Base-by-base conservation (phyloP, 805 yeast genomes). In the Candida gorgasii region DNA sequence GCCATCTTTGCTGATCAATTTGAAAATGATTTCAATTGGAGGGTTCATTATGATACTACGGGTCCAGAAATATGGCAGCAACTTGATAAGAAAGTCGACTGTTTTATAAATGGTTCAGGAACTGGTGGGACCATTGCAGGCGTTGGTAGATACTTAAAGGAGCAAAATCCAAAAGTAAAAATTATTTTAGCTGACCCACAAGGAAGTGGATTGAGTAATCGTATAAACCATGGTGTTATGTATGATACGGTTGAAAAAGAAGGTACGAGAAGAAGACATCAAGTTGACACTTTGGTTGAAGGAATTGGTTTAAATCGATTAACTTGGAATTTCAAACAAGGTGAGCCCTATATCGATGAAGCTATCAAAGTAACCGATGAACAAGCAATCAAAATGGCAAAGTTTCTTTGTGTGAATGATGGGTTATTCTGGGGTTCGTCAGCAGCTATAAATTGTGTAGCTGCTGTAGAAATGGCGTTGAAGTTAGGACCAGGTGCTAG, bases 91-190 rank as follows among this genome's bases (percentile, higher is more conserved):
- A 49, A 67, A 1, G 54, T 92, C 7, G 95, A 89, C 58, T 82
- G 73, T 37, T 89, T 92, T 59, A 81, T 93, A 31, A 78, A 92
- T 2, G 98, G 98, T 0, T 86, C 96, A 24, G 99, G 99, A 8
- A 92, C 99, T 0, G 99, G 96, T 61, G 99, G 99, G 29, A 93
- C 99, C 1, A 89, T 92, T 37, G 74, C 96, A 4, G 99, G 99
- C 20, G 92, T 89, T 11, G 79, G 95, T 1, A 75, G 73, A 45
- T 93, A 72, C 62, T 69, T 92, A 51, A 86, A 86, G 93, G 39
- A 88, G 82, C 55, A 78, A 72, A 41, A 69, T 13, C 58, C 69
- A 0, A 36, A 57, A 0, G 56, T 84, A 0, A 69, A 63, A 34
- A 76, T 84, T 1, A 73, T 87, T 2, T 67, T 93, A 22, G 96